These are phyloP conservation scores for Tremellales sp. DNA, from an alignment of 1,284 basidiomycete genomes.

Conservation along the genomic window DNA sequence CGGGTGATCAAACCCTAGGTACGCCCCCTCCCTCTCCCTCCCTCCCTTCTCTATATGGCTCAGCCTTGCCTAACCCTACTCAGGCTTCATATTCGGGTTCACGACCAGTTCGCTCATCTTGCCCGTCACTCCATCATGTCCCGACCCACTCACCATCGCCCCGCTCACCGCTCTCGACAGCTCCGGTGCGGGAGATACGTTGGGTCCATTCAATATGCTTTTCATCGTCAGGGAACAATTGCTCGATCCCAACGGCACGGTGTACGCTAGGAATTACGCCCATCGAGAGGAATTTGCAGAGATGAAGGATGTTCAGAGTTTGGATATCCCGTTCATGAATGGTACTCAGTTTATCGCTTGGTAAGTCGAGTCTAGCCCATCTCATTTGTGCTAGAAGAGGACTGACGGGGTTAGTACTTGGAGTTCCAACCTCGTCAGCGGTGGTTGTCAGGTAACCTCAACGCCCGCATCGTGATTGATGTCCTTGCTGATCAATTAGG, in stretches of 20 bases:
- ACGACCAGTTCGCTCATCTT: constrained; percentile 14
- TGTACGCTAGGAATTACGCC: constrained; percentile 22
- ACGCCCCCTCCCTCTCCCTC: constrained; percentile 10
- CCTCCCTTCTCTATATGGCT: constrained; percentile 17
- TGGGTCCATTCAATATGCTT: constrained; percentile 27
- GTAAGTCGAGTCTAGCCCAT: neutral
- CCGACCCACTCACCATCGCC: constrained; percentile 18
- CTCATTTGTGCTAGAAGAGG: neutral
- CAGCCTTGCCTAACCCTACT: constrained; percentile 7
- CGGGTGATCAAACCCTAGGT: constrained; percentile 26
- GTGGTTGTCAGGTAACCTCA: constrained; percentile 21
- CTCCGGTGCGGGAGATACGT: constrained; percentile 14
- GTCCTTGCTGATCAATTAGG: constrained; percentile 9
- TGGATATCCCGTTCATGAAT: constrained; percentile 21
- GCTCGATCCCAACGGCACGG: constrained; percentile 14
- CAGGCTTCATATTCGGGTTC: constrained; percentile 21
- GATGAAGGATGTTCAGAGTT: constrained; percentile 8
- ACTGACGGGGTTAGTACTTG: constrained; percentile 24
- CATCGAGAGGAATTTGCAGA: constrained; percentile 18
- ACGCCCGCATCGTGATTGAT: neutral
- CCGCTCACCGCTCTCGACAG: constrained; percentile 15
- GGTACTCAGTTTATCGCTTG: neutral
- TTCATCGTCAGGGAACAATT: constrained; percentile 26
- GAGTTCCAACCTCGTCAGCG: constrained; percentile 19
- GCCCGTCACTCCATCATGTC: constrained; percentile 21